Evolutionary conservation across 306 rosid species (phyloP).

Genomic region (Citrullus colocynthis): DNA sequence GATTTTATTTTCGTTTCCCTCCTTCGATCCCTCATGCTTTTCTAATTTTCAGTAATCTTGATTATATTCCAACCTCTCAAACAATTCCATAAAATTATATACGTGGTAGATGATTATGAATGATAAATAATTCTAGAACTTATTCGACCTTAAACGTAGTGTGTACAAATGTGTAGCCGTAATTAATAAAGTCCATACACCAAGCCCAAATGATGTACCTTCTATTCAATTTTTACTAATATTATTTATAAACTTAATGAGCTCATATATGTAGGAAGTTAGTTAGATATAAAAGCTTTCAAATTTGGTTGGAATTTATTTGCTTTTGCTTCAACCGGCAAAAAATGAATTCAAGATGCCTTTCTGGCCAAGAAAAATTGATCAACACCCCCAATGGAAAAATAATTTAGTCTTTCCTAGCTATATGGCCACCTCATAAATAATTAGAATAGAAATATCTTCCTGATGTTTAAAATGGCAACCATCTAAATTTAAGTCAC

Average conservation of each 20-base stretch:
- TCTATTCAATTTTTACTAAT: background rate
- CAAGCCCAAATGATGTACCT: background rate
- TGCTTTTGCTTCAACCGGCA: background rate
- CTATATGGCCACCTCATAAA: background rate
- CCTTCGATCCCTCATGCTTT: too few relatives aligned
- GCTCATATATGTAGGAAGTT: background rate
- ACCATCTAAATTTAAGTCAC: background rate
- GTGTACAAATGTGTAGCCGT: too few relatives aligned
- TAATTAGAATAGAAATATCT: background rate
- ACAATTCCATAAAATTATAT: background rate
- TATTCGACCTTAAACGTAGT: background rate
- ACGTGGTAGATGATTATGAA: background rate
- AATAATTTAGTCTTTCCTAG: background rate
- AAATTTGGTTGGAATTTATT: background rate
- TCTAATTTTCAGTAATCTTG: too few relatives aligned
- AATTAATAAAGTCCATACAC: background rate
- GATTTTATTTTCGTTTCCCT: too few relatives aligned
- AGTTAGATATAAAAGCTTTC: background rate
- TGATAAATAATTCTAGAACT: background rate
- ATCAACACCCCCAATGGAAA: background rate
- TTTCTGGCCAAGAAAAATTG: background rate
- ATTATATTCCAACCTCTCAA: too few relatives aligned
- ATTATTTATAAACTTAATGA: background rate
- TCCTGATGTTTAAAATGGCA: background rate
- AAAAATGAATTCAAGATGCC: background rate